Evolutionary conservation across 2,329 filamentous ascomycete species (phyloP).

Genomic region (Verticillium dahliae): DNA sequence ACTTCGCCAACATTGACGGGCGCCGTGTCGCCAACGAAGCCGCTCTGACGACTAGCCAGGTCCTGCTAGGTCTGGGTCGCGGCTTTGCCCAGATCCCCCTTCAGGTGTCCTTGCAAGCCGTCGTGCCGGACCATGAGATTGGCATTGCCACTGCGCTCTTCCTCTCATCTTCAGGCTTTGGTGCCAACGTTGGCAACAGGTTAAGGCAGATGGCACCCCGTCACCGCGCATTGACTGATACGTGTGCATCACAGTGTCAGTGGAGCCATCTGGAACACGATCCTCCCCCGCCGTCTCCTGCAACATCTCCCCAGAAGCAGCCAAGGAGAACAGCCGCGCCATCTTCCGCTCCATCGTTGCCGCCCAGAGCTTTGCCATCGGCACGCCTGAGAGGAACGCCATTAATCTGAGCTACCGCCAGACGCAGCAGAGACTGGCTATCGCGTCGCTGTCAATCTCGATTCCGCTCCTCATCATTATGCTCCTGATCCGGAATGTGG

Average conservation of each 20-base stretch:
- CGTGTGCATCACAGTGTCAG: conserved; percentile 18
- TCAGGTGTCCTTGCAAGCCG: conserved; percentile 26
- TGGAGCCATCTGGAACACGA: conserved; percentile 28
- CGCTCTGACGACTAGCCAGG: conserved; percentile 24
- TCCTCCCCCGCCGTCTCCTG: conserved; percentile 17
- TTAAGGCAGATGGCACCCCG: not conserved
- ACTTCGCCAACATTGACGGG: conserved; percentile 19
- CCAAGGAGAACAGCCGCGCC: conserved; percentile 6
- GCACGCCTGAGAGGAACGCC: conserved; percentile 12
- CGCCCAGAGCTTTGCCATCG: conserved; percentile 16
- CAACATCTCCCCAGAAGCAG: conserved; percentile 14
- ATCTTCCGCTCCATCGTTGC: conserved; percentile 18
- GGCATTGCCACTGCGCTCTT: conserved; percentile 27
- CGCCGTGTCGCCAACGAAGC: conserved; percentile 21
- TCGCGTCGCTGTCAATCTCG: conserved; percentile 13
- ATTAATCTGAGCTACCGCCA: conserved; percentile 19
- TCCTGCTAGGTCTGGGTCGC: conserved; percentile 24
- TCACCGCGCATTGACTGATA: not conserved
- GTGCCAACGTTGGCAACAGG: conserved; percentile 14
- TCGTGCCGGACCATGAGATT: conserved; percentile 24
- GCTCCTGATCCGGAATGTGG: conserved; percentile 12
- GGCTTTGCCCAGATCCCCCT: conserved; percentile 24
- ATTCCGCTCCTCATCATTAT: conserved; percentile 12
- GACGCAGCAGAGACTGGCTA: conserved; percentile 19
- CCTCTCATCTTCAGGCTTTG: conserved; percentile 24